Conservation (phyloP, 1,284 basidiomycete species). For the Puccinia horiana region DNA sequence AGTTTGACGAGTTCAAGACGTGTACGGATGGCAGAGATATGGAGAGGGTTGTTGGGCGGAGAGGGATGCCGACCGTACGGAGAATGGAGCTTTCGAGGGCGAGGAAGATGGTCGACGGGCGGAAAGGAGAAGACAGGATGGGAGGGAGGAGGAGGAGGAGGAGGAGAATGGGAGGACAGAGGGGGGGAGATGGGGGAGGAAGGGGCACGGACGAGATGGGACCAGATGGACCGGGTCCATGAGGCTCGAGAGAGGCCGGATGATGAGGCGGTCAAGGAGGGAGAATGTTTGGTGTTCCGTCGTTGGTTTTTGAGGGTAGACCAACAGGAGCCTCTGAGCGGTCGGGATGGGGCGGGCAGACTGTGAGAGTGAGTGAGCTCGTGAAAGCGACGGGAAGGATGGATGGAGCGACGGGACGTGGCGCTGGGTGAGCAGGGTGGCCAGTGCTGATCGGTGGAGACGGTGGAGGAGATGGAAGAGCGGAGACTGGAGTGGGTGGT, state of each 20-base stretch:
- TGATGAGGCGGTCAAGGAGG: background rate
- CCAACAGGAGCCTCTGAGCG: background rate
- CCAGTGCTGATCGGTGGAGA: background rate
- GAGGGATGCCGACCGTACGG: too few relatives aligned
- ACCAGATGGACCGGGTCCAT: background rate
- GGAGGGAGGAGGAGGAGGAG: background rate
- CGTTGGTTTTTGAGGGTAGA: background rate
- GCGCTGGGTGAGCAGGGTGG: background rate
- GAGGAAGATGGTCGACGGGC: background rate
- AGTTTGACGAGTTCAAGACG: conserved; percentile 29
- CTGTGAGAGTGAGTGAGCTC: too few relatives aligned
- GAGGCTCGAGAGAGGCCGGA: background rate
- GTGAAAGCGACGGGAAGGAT: too few relatives aligned
- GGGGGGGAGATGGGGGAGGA: background rate
- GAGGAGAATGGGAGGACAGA: background rate
- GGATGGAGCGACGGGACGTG: background rate
- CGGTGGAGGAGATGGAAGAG: background rate
- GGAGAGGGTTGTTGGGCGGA: background rate
- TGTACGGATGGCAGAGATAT: background rate
- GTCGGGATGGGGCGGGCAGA: too few relatives aligned
- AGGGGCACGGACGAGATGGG: background rate
- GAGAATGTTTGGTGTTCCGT: background rate
- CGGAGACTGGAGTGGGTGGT: background rate
- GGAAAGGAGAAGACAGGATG: background rate
- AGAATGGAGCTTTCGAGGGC: background rate